A percentile compares a stretch with the other conserved stretches of the same genome.
phyloP scores from a whole-genome alignment of 208 protist species.

The Naegleria fowleri region DNA sequence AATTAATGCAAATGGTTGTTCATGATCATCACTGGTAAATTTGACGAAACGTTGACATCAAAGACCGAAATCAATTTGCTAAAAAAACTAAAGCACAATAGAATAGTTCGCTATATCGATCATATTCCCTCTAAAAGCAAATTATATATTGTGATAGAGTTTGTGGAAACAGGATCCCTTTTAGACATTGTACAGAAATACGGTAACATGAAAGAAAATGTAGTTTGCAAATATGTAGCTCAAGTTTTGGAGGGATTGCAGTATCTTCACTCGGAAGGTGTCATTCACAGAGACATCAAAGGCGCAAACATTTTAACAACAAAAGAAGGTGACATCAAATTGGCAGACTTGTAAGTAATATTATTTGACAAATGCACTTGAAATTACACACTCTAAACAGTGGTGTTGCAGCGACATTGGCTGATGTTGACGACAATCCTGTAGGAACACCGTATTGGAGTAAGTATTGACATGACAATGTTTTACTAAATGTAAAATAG shows the following conservation, averaged over 20 bases:
- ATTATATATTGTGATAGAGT: constrained; percentile 77
- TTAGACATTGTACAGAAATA: constrained; percentile 67
- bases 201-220: constrained; percentile 65
- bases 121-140: constrained; percentile 53
- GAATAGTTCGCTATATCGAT: constrained; percentile 72
- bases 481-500: constrained; percentile 23
- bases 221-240: constrained; percentile 65
- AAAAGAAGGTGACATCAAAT: constrained; percentile 64
- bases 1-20: too few species aligned
- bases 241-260: constrained; percentile 71
- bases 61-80: constrained; percentile 60
- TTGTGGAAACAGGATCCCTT: constrained; percentile 73
- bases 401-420: constrained; percentile 64
- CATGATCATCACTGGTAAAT: too few species aligned
- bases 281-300: constrained; percentile 78
- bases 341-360: constrained; percentile 64
- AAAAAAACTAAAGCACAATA: constrained; percentile 57
- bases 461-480: constrained; percentile 34
- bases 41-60: neutral
- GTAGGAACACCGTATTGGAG: constrained; percentile 80
- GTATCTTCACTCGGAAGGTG: constrained; percentile 72
- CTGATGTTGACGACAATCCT: constrained; percentile 39
- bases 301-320: constrained; percentile 77
- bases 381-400: neutral
- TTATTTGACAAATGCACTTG: neutral